Conservation (phyloP, 257 asterid species). For the Echium plantagineum region DNA sequence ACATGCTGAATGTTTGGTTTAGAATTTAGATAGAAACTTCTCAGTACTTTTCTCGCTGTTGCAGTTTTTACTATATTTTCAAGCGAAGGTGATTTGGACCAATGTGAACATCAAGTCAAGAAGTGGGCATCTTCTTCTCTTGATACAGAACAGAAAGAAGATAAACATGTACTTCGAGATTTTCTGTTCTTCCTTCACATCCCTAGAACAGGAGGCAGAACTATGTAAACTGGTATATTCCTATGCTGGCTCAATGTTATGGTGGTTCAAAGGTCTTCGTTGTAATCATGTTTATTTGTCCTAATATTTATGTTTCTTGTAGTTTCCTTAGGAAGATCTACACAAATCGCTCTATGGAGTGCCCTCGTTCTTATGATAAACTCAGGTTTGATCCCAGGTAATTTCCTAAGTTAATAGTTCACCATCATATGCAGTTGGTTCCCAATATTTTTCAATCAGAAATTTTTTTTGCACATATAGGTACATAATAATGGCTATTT, state of each 20-base stretch:
- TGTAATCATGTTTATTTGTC: slow-evolving; percentile 12
- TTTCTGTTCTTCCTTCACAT: slow-evolving; percentile 91
- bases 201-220: slow-evolving; percentile 97
- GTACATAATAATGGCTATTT: background rate
- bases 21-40: background rate
- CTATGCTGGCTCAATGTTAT: background rate
- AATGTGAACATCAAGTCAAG: slow-evolving; percentile 56
- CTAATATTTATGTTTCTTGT: slow-evolving; percentile 6
- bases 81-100: slow-evolving; percentile 32
- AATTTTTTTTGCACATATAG: background rate
- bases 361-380: slow-evolving; percentile 95
- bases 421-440: too few relatives aligned
- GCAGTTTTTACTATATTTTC: slow-evolving; percentile 30
- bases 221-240: slow-evolving; percentile 80
- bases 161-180: slow-evolving; percentile 61
- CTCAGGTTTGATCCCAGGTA: slow-evolving; percentile 85
- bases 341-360: slow-evolving; percentile 40
- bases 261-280: background rate
- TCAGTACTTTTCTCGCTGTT: background rate
- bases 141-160: slow-evolving; percentile 41
- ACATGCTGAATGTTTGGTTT: background rate
- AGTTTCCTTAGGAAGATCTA: slow-evolving; percentile 87
- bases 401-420: slow-evolving; percentile 8
- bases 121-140: slow-evolving; percentile 78
- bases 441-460: too few relatives aligned